Evolutionary conservation across 345 rosid genomes (phyloP), one percentile per base, ranked within the genome.

Genomic region (Populus pruinosa): DNA sequence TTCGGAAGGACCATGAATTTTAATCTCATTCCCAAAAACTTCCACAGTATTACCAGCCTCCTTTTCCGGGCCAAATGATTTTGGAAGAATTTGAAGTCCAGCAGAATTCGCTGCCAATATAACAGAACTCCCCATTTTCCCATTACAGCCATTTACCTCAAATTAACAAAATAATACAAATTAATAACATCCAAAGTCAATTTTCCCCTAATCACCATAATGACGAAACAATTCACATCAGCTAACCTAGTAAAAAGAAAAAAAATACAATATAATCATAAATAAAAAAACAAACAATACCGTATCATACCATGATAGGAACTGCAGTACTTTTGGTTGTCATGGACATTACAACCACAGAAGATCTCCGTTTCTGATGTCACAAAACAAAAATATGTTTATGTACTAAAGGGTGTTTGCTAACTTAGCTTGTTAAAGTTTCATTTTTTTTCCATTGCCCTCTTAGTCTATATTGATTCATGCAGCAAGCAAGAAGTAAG

Each of bases 91-190:
- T 75, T 88, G 80, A 61, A 96, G 91, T 49, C 99, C 97, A 3
- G 94, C 98, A 80, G 93, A 84, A 33, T 90, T 94, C 14, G 97
- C 98, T 12, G 95, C 98, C 86, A 85, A 86, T 76, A 93, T 89
- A 41, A 96, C 92, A 79, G 97, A 92, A 80, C 92, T 89, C 56
- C 99, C 97, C 98, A 96, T 93, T 75, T 90, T 90, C 1, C 97
- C 98, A 62, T 83, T 86, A 66, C 97, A 92, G 76, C 97, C 84
- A 83, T 96, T 96, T 68, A 96, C 98, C 99, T 93, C 76, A 61
- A 76, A 70, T 49, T 31, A 20, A 75, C n/a, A 62, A 66, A 74
- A 47, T 5, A 69, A 56, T 8, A 67, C 23, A 50, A 50, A 38
- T 65, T 41, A 44, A 64, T 64, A 29, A 33, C 33, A 33, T 64